Conservation (phyloP, 805 yeast species). For the Kodamaea restingae region DNA sequence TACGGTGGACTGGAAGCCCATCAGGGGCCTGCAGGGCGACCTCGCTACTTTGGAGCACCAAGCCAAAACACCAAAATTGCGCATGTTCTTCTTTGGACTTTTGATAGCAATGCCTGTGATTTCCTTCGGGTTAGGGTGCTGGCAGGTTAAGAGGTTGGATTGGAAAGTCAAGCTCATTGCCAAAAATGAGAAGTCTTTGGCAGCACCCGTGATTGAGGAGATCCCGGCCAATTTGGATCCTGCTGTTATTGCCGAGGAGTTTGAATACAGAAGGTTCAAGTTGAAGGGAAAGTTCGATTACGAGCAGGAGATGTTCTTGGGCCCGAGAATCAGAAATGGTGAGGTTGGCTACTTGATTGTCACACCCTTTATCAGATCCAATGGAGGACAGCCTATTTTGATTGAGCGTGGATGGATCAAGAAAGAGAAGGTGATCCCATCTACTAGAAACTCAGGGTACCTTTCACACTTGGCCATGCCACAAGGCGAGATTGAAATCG, state of each 20-base stretch:
- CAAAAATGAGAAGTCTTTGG: slow-evolving; percentile 74
- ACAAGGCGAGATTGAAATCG: slow-evolving; percentile 63
- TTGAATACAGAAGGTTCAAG: slow-evolving; percentile 79
- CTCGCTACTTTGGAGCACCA: slow-evolving; percentile 38
- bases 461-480: slow-evolving; percentile 73
- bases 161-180: slow-evolving; percentile 89
- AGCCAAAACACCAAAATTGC: slow-evolving; percentile 32
- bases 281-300: slow-evolving; percentile 78
- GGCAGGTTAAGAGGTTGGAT: slow-evolving; percentile 82
- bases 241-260: slow-evolving; percentile 55
- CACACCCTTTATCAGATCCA: slow-evolving; percentile 74
- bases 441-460: slow-evolving; percentile 41
- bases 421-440: slow-evolving; percentile 60
- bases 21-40: slow-evolving; percentile 44
- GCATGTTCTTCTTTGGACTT: slow-evolving; percentile 41
- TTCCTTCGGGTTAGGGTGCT: slow-evolving; percentile 81
- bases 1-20: slow-evolving; percentile 81
- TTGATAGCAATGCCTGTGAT: slow-evolving; percentile 77
- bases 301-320: slow-evolving; percentile 83
- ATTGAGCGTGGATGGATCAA: slow-evolving; percentile 91
- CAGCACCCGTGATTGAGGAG: slow-evolving; percentile 60
- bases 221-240: slow-evolving; percentile 67
- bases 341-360: slow-evolving; percentile 72
- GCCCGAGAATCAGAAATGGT: slow-evolving; percentile 73
- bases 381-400: slow-evolving; percentile 72